Conservation (phyloP, 2,329 filamentous ascomycete species). For the Cladosporium sp. region DNA sequence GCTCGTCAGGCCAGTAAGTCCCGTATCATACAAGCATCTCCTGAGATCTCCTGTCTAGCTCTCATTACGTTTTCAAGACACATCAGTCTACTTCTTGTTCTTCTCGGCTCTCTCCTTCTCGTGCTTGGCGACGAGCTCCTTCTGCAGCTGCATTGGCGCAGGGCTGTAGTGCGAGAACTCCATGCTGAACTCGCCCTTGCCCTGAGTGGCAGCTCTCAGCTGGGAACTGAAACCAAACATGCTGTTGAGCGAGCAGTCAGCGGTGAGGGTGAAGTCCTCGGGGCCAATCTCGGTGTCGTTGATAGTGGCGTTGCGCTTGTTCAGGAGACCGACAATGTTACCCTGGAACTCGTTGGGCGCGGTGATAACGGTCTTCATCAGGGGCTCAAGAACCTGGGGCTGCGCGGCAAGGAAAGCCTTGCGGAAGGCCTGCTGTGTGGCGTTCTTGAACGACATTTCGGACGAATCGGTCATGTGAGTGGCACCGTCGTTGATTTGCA, state of each 20-base stretch:
- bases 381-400: conserved; percentile 84
- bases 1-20: background rate
- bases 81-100: conserved; percentile 56
- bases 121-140: conserved; percentile 67
- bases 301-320: conserved; percentile 94
- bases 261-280: conserved; percentile 90
- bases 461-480: conserved; percentile 98
- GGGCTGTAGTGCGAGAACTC: conserved; percentile 96
- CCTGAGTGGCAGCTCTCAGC: conserved; percentile 88
- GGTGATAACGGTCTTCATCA: conserved; percentile 98
- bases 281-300: conserved; percentile 91
- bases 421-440: conserved; percentile 93
- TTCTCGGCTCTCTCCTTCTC: conserved; percentile 66
- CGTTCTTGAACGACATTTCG: conserved; percentile 92
- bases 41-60: background rate
- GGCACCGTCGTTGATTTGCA: conserved; percentile 94
- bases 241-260: conserved; percentile 89
- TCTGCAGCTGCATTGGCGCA: conserved; percentile 85
- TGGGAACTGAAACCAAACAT: conserved; percentile 98
- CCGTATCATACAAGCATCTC: background rate
- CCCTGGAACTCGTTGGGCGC: conserved; percentile 97
- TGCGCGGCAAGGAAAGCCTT: conserved; percentile 83
- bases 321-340: conserved; percentile 88
- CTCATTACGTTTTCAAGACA: background rate
- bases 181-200: conserved; percentile 98